Base-by-base conservation (phyloP, 495 filamentous ascomycete genomes). In the Podospora pseudocomata region DNA sequence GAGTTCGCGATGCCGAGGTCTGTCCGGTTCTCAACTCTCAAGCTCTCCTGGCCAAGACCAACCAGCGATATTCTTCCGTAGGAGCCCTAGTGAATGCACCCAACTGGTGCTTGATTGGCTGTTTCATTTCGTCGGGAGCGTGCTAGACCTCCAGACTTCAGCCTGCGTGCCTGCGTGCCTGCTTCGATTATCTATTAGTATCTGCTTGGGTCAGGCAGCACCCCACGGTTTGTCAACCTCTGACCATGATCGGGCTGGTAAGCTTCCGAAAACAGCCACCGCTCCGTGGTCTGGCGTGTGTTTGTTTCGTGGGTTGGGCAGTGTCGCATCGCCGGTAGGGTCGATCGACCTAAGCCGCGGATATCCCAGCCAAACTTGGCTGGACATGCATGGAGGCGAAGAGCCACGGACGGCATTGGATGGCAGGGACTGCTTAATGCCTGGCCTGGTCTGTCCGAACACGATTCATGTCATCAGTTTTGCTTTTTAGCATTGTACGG, bases 281-380 rank as follows among this genome's bases (percentile, higher is more conserved):
- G 30, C 26, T 61, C 26, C 59, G 59, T 13, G 59, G 59, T 20
- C 16, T 23, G 15, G 39, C 13, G 39, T 49, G 39, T 16, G 15
- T 49, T 49, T 49, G 39, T 49, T 49, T 49, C 39, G 39, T 49
- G 39, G 39, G 39, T 49, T 49, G 39, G 39, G 66, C 53, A 65
- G 32, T 62, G 66, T 68, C 66, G 66, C 63, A 65, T 63, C 23
- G 28, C 30, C 54, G 69, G 49, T 49, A 66, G 62, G 63, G 39
- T 61, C 28, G 23, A 23, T 65, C 19, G 32, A 34, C 57, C 60
- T 67, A 66, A 71, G 70, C 70, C 70, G 66, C 60, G 63, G 60
- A 71, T 68, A 71, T 63, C 66, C 70, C 58, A 68, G 27, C 26
- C 20, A 61, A 61, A 49, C 39, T 49, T 18, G 39, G 39, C 39